Evolutionary conservation across 495 filamentous ascomycete genomes (phyloP), one percentile per base, ranked within the genome.

Genomic region (Penicillium parvum): DNA sequence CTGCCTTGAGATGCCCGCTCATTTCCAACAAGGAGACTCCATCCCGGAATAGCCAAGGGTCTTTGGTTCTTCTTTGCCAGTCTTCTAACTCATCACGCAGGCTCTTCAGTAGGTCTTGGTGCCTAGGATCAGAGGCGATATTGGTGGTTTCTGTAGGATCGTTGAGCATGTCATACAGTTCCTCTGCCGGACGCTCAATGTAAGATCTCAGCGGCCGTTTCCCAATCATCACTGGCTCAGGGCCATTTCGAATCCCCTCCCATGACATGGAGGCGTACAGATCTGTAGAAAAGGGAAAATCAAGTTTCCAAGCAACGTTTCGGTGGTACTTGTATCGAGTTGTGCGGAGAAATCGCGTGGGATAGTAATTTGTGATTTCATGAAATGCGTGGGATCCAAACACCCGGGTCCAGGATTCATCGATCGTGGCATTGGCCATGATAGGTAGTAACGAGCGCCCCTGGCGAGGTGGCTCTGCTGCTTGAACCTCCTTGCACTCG

Each of bases 381-480:
- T 74, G 71, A 50, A 74, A 73, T 14, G 71, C 72, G 45, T 74
- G 71, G 11, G 66, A 71, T 19, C 71, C 69, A 33, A 68, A 73
- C 9, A 74, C 53, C 23, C 57, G 43, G 21, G n/a, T n/a, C 55
- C 60, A 56, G 32, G 45, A 46, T 6, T 60, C 27, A 15, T 52
- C 33, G 2, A 52, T 22, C 1, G 42, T 22, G 0, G 43, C 14
- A 7, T 43, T 32, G 17, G 50, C 39, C 7, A 74, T 23, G 21
- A 72, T 63, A 0, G 69, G 62, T 2, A 74, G 57, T 29, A 74
- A 32, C 1, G 66, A 69, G 12, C 52, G 47, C n/a, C 67, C 68
- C 0, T 40, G 20, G 29, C 27, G 26, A 3, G n/a, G 37, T 7
- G 50, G 54, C 1, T 33, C 35, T 27, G 47, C 34, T 14, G 40